A percentile compares a stretch with the other conserved stretches of the same genome.
These are phyloP conservation scores for Ogataea ramenticola DNA, from an alignment of 805 yeast species.

Conservation along the genomic window DNA sequence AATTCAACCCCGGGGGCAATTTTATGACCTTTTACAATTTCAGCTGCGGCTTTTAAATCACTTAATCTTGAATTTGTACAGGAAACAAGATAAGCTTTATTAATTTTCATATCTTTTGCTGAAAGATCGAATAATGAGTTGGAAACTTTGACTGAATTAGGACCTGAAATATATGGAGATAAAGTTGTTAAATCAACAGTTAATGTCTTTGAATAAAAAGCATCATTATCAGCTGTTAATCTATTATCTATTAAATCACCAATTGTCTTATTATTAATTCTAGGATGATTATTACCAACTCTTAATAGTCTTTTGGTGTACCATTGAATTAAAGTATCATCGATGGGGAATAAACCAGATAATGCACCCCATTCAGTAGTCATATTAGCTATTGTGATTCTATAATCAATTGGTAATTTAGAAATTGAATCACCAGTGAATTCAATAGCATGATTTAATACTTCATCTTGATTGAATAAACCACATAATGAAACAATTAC, in stretches of 20 bases:
- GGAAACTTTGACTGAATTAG: slow-evolving; percentile 92
- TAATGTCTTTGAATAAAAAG: slow-evolving; percentile 83
- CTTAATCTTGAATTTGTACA: slow-evolving; percentile 94
- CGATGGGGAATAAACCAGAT: slow-evolving; percentile 97
- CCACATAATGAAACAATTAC: slow-evolving; percentile 97
- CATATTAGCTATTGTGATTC: slow-evolving; percentile 94
- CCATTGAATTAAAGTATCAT: slow-evolving; percentile 67
- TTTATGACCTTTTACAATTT: slow-evolving; percentile 71
- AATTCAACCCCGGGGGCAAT: slow-evolving; percentile 89
- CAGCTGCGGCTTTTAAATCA: slow-evolving; percentile 93
- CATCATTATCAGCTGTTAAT: slow-evolving; percentile 60
- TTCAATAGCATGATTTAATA: slow-evolving; percentile 88
- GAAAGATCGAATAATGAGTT: slow-evolving; percentile 72
- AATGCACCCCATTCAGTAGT: slow-evolving; percentile 99
- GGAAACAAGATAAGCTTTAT: slow-evolving; percentile 96
- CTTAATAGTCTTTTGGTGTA: slow-evolving; percentile 54
- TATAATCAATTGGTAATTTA: slow-evolving; percentile 66
- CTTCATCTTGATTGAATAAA: slow-evolving; percentile 84
- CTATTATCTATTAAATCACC: slow-evolving; percentile 38
- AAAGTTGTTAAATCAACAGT: slow-evolving; percentile 72
- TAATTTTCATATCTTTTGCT: slow-evolving; percentile 61
- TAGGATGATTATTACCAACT: slow-evolving; percentile 56
- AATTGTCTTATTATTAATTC: slow-evolving; percentile 62
- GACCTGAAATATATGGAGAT: slow-evolving; percentile 90
- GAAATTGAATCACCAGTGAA: slow-evolving; percentile 78